Evolutionary conservation across 768 basidiomycete genomes (phyloP), one percentile per base, ranked within the genome.

Genomic region (Termitomyces sp.): DNA sequence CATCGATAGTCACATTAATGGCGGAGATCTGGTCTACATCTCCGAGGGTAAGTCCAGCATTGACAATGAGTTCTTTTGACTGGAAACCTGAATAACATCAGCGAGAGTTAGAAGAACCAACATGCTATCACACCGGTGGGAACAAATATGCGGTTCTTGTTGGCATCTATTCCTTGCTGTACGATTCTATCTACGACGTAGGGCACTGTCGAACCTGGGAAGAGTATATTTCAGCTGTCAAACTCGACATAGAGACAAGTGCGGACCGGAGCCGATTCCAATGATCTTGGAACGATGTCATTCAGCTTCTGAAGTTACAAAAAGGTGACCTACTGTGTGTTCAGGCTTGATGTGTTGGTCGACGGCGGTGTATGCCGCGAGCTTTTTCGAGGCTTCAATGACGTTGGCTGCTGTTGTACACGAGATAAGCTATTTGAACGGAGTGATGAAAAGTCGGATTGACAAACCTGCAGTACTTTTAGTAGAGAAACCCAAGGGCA

Each of bases 1-100:
- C 96, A 66, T 99, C 97, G 42, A 99, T 84, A 1, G 95, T 98
- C n/a, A 98, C 91, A 64, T 99, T 97, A 53, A 98, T 87, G 1
- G 77, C 75, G 4, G 89, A 86, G 70, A 88, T 94, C 67, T 93
- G 87, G 65, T 93, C 89, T 14, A 94, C 84, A 65, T 97, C 95
- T 34, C 93, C 95, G 5, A 97, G 80, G 32, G 70, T 81, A 14
- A 97, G 76, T 6, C 84, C 81, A 24, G 85, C 84, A 44, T 78
- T 77, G 51, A 98, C 85, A 66, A 99, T 98, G 57, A 99, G 83
- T 65, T 97, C 86, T 67, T 93, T 96, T 15, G 92, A 94, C 72
- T 99, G 97, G 71, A 98, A 98, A 21, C 95, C 91, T 79, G 58
- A 48, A 46, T 34, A 43, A 48, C 15, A 32, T 62, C 40, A 59